A percentile compares a stretch with the other conserved stretches of the same genome.
phyloP scores from a whole-genome alignment of 1,139 yeast genomes.

The Suhomyces anneliseae region DNA sequence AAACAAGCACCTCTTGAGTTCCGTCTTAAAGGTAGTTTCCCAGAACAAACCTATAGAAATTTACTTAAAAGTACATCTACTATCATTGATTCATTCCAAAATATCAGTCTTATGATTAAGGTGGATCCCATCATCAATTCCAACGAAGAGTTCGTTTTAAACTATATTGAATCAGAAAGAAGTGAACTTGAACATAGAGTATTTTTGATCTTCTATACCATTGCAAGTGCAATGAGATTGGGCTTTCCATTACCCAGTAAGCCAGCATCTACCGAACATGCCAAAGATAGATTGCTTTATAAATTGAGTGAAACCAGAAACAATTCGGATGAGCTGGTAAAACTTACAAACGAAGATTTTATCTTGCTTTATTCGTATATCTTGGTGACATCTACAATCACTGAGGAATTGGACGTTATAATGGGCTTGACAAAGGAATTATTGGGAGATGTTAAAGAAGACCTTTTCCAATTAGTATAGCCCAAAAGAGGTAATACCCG shows the following conservation, averaged over 20 bases:
- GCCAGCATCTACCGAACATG: slow-evolving; percentile 77
- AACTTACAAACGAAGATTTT: slow-evolving; percentile 62
- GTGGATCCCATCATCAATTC: slow-evolving; percentile 56
- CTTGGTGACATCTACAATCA: slow-evolving; percentile 66
- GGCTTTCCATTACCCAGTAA: slow-evolving; percentile 77
- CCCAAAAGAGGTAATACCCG: neutral
- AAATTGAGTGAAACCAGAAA: slow-evolving; percentile 53
- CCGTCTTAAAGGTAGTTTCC: slow-evolving; percentile 73
- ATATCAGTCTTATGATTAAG: slow-evolving; percentile 64
- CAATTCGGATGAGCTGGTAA: slow-evolving; percentile 19
- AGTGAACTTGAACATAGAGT: slow-evolving; percentile 69
- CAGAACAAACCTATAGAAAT: slow-evolving; percentile 49
- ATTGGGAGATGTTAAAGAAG: slow-evolving; percentile 64
- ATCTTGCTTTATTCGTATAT: slow-evolving; percentile 74
- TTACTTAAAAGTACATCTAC: slow-evolving; percentile 59
- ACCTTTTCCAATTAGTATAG: slow-evolving; percentile 43
- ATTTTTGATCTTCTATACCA: slow-evolving; percentile 72
- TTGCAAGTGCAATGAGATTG: slow-evolving; percentile 72
- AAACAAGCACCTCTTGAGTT: slow-evolving; percentile 77
- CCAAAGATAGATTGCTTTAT: slow-evolving; percentile 66
- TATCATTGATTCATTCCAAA: slow-evolving; percentile 74
- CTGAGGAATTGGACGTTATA: slow-evolving; percentile 62
- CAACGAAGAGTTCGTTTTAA: slow-evolving; percentile 57
- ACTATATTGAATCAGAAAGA: slow-evolving; percentile 58
- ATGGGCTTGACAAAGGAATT: slow-evolving; percentile 54